A percentile compares a stretch with the other conserved stretches of the same genome.
Evolutionary conservation across 495 filamentous ascomycete species (phyloP).

Genomic region (Chaetomidium leptoderma): DNA sequence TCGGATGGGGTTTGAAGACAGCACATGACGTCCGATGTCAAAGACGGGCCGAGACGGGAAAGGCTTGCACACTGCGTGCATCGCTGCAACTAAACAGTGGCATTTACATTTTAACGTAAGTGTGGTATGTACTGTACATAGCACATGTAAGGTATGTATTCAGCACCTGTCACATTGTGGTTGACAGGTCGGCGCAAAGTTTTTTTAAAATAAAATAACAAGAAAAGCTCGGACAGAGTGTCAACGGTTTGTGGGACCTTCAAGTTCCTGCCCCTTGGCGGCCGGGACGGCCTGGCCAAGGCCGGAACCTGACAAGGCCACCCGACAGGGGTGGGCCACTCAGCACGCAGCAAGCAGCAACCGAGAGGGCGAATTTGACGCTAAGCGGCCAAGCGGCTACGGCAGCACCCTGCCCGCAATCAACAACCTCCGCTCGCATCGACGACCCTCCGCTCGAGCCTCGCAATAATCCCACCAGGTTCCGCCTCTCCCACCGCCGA

Average conservation of each 20-base stretch:
- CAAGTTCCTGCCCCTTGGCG: neutral
- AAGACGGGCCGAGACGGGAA: too few relatives aligned
- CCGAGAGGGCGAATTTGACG: constrained; percentile 9
- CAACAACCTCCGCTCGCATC: constrained; percentile 20
- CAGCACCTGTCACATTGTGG: too few relatives aligned
- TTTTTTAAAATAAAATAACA: too few relatives aligned
- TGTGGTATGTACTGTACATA: too few relatives aligned
- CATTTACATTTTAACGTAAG: too few relatives aligned
- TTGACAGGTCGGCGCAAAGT: too few relatives aligned
- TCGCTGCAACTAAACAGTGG: too few relatives aligned
- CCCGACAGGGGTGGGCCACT: neutral
- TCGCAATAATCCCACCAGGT: neutral
- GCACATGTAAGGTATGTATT: too few relatives aligned
- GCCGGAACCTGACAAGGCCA: neutral
- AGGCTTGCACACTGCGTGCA: too few relatives aligned
- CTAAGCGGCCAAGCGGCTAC: constrained; percentile 24
- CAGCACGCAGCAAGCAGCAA: neutral
- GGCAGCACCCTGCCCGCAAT: constrained; percentile 13
- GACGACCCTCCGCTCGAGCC: constrained; percentile 10
- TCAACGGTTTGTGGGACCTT: neutral
- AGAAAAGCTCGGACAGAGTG: neutral
- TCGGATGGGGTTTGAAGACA: neutral
- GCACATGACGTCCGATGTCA: neutral
- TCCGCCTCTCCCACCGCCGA: neutral
- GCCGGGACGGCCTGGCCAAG: constrained; percentile 8